Percentiles rank a stretch among this genome's conserved stretches.
phyloP scores from a whole-genome alignment of 495 filamentous ascomycete species.

The Tuber borchii region DNA sequence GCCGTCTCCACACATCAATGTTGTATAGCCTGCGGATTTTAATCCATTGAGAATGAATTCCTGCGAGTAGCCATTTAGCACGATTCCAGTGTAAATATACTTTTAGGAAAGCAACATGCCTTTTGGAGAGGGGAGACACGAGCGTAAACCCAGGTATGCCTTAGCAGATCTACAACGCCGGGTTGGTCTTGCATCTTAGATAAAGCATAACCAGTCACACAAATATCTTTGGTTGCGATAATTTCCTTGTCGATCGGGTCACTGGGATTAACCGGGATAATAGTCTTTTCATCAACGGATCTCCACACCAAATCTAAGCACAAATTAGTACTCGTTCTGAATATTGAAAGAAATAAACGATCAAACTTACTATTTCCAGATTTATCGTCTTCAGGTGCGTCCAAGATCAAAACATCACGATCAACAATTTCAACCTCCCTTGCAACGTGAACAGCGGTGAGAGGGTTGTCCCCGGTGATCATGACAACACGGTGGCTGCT shows the following conservation, averaged over 20 bases:
- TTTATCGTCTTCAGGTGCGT: conserved; percentile 84
- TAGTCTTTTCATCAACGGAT: conserved; percentile 84
- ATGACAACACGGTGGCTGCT: conserved; percentile 97
- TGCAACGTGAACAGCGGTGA: conserved; percentile 94
- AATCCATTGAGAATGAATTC: conserved; percentile 85
- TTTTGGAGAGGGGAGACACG: conserved; percentile 98
- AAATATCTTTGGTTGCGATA: conserved; percentile 80
- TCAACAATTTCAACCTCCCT: conserved; percentile 96
- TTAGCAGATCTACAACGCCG: conserved; percentile 65
- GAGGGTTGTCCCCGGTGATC: conserved; percentile 98
- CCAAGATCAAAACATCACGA: conserved; percentile 86
- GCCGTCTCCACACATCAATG: conserved; percentile 96
- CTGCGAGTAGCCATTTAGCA: conserved; percentile 42
- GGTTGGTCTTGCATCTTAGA: conserved; percentile 77
- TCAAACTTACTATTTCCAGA: conserved; percentile 53
- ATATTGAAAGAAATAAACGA: not conserved
- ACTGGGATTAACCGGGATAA: conserved; percentile 78
- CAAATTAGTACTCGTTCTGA: conserved; percentile 6
- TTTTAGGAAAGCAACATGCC: conserved; percentile 43
- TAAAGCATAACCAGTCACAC: conserved; percentile 90
- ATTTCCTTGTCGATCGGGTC: conserved; percentile 76
- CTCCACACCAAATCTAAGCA: conserved; percentile 71
- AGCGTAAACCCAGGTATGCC: conserved; percentile 95
- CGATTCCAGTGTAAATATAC: conserved; percentile 4
- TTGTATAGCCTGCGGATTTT: conserved; percentile 94